Conservation (phyloP, 2,329 filamentous ascomycete species). For the Verticillium isaacii region DNA sequence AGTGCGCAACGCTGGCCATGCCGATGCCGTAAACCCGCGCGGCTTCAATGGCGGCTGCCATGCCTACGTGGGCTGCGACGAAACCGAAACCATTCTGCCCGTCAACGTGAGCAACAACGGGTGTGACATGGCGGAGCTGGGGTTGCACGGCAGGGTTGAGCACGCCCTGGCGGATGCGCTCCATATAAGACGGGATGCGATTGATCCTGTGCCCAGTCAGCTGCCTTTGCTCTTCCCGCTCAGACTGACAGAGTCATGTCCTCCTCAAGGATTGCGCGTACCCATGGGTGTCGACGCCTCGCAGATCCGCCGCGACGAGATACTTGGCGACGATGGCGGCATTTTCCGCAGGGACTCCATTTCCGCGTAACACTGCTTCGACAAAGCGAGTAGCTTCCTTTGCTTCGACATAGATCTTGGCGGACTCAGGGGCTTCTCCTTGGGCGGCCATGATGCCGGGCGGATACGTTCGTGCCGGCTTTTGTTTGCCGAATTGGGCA, state of each 20-base stretch:
- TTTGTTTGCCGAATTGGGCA: background rate
- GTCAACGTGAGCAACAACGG: slow-evolving; percentile 64
- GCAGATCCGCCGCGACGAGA: slow-evolving; percentile 69
- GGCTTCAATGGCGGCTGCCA: slow-evolving; percentile 63
- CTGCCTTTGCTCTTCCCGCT: too few relatives aligned
- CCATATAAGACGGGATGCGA: slow-evolving; percentile 73
- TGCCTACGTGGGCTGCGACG: slow-evolving; percentile 61
- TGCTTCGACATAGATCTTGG: slow-evolving; percentile 28
- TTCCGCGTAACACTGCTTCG: slow-evolving; percentile 50
- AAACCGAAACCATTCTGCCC: slow-evolving; percentile 74
- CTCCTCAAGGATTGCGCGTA: background rate
- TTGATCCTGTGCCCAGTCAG: slow-evolving; percentile 46
- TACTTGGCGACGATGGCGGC: slow-evolving; percentile 61
- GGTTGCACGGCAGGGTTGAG: slow-evolving; percentile 59
- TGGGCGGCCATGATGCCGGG: background rate
- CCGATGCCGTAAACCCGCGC: slow-evolving; percentile 65
- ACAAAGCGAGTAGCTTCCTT: slow-evolving; percentile 42
- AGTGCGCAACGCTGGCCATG: slow-evolving; percentile 70
- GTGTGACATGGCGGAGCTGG: slow-evolving; percentile 56
- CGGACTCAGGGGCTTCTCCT: background rate
- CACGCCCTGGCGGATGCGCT: slow-evolving; percentile 64
- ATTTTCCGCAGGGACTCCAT: slow-evolving; percentile 54
- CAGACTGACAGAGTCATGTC: background rate
- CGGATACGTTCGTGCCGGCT: background rate
- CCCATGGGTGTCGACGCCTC: slow-evolving; percentile 74